These are phyloP conservation scores for Psidium friedrichsthalianum DNA, from an alignment of 345 rosid species.

Conservation along the genomic window DNA sequence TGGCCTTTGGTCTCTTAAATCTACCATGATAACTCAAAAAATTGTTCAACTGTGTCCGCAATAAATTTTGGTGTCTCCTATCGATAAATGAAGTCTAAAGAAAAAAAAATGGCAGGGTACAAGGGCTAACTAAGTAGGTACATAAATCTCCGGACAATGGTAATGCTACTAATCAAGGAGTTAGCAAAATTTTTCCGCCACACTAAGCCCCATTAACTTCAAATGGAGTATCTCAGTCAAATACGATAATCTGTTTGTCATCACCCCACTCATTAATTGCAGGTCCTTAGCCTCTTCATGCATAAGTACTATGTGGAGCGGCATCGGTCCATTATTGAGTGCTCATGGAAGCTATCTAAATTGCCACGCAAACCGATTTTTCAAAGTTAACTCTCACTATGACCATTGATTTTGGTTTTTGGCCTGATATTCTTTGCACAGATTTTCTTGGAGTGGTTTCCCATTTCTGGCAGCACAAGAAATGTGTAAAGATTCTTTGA, in stretches of 20 bases:
- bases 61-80: slow-evolving; percentile 6
- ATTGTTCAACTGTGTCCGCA: slow-evolving; percentile 1
- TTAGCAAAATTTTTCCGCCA: slow-evolving; percentile 21
- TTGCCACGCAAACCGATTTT: slow-evolving; percentile 15
- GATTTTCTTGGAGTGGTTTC: slow-evolving; percentile 28
- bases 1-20: background rate
- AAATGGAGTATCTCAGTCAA: slow-evolving; percentile 34
- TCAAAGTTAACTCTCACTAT: slow-evolving; percentile 53
- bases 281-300: slow-evolving; percentile 48
- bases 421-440: slow-evolving; percentile 29
- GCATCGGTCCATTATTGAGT: slow-evolving; percentile 16
- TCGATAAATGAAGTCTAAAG: slow-evolving; percentile 8
- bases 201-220: slow-evolving; percentile 57
- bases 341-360: slow-evolving; percentile 1
- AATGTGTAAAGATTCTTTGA: slow-evolving; percentile 83
- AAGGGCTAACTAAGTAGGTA: background rate
- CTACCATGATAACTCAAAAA: background rate
- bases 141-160: slow-evolving; percentile 39
- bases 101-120: background rate
- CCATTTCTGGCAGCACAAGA: slow-evolving; percentile 14
- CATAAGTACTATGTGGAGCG: slow-evolving; percentile 46
- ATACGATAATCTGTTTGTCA: slow-evolving; percentile 27
- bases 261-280: slow-evolving; percentile 25
- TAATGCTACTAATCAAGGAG: slow-evolving; percentile 41
- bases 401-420: slow-evolving; percentile 37